Evolutionary conservation across 192 early-diverging fungal genomes (phyloP).

Genomic region (Glomus cerebriforme): DNA sequence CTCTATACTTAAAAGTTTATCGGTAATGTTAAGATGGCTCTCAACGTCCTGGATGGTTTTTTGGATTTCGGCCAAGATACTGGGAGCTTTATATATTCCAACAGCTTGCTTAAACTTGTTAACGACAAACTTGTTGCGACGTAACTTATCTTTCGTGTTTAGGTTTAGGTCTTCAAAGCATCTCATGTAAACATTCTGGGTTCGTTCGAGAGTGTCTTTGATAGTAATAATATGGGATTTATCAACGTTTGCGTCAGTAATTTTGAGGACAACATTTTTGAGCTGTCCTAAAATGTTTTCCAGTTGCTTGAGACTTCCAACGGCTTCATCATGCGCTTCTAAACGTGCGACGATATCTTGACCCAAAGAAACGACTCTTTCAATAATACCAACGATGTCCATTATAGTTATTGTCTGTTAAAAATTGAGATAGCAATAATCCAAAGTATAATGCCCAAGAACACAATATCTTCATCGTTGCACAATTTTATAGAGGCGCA

Average conservation of each 20-base stretch:
- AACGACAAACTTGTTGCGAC: not conserved
- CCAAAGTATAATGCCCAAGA: too few species aligned
- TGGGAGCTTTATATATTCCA: conserved; percentile 19
- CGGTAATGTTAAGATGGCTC: not conserved
- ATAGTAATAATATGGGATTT: conserved; percentile 2
- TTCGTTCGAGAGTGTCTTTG: conserved; percentile 11
- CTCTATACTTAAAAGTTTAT: not conserved
- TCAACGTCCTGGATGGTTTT: not conserved
- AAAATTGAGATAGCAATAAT: too few species aligned
- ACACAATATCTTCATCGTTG: too few species aligned
- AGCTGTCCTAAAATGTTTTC: conserved; percentile 10
- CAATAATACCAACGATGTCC: conserved; percentile 20
- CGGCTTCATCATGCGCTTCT: conserved; percentile 18
- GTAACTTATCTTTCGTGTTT: not conserved
- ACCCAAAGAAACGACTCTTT: not conserved
- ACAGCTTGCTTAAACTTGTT: not conserved
- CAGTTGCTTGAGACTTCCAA: conserved; percentile 5
- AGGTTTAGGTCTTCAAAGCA: conserved; percentile 6
- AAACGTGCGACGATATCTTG: not conserved
- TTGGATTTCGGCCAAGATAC: not conserved
- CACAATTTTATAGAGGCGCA: too few species aligned
- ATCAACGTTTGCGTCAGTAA: not conserved
- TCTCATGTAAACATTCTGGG: not conserved
- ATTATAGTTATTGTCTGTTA: not conserved
- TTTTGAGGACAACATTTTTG: not conserved